These are phyloP conservation scores for Phytopythium oedochilum DNA, from an alignment of 352 stramenopile genomes.

Conservation along the genomic window DNA sequence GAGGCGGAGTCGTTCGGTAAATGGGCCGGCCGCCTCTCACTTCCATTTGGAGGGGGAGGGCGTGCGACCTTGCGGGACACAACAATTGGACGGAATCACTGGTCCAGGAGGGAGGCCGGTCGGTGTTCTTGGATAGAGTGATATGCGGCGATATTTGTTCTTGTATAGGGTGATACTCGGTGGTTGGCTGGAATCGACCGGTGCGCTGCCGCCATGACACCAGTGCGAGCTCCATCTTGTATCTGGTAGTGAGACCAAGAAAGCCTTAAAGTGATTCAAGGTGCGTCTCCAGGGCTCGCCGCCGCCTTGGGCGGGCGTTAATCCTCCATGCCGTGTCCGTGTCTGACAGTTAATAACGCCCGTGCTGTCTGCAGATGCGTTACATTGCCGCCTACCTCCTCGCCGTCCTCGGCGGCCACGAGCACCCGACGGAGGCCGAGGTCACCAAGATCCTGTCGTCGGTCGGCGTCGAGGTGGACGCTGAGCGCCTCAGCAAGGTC, in stretches of 20 bases:
- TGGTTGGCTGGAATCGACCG: conserved; percentile 34
- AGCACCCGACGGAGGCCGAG: conserved; percentile 83
- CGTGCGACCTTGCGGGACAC: conserved; percentile 10
- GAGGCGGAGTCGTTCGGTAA: conserved; percentile 34
- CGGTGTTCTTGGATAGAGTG: conserved; percentile 38
- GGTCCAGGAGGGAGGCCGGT: neutral
- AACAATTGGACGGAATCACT: conserved; percentile 12
- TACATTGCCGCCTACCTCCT: conserved; percentile 97
- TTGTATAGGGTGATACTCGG: conserved; percentile 43
- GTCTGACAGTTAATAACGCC: too few relatives aligned
- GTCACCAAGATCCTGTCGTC: conserved; percentile 91
- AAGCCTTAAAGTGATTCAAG: conserved; percentile 93
- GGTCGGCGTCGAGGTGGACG: conserved; percentile 87
- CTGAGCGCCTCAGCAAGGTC: conserved; percentile 56
- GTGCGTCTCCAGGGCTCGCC: conserved; percentile 34
- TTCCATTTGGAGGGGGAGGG: neutral
- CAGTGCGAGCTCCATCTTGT: conserved; percentile 74
- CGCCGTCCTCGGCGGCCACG: conserved; percentile 93
- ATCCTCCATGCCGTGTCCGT: too few relatives aligned
- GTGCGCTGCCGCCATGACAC: conserved; percentile 8
- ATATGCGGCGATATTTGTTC: conserved; percentile 10
- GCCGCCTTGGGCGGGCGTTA: neutral
- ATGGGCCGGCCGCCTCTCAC: conserved; percentile 9
- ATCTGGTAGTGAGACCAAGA: conserved; percentile 82
- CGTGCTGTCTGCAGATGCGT: conserved; percentile 78